Evolutionary conservation across 495 filamentous ascomycete species (phyloP).

Genomic region (Amphirosellinia nigrospora): DNA sequence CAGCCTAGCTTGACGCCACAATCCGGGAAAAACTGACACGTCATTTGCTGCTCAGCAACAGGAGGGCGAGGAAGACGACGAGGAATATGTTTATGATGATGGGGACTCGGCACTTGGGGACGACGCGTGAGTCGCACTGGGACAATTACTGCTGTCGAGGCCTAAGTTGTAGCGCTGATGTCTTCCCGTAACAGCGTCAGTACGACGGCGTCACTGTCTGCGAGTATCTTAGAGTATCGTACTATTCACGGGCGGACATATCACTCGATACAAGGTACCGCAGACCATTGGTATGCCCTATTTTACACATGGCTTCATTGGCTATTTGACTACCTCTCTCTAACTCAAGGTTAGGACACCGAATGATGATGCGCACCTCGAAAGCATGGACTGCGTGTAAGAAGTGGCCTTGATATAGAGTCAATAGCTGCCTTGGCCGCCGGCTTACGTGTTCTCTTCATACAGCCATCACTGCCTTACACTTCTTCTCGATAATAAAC

Average conservation of each 20-base stretch:
- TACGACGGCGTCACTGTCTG: slow-evolving; percentile 52
- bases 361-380: slow-evolving; percentile 36
- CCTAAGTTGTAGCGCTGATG: slow-evolving; percentile 10
- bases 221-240: slow-evolving; percentile 54
- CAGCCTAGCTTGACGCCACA: neutral
- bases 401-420: slow-evolving; percentile 27
- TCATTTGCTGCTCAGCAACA: slow-evolving; percentile 14
- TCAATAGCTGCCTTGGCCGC: neutral
- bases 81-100: slow-evolving; percentile 28
- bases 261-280: slow-evolving; percentile 42
- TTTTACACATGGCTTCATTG: neutral
- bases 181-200: slow-evolving; percentile 28
- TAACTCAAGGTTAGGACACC: slow-evolving; percentile 32
- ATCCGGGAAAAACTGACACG: neutral
- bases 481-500: slow-evolving; percentile 47
- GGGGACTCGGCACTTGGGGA: slow-evolving; percentile 38
- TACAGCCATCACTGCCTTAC: slow-evolving; percentile 43
- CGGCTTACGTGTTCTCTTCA: slow-evolving; percentile 7
- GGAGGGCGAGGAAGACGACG: slow-evolving; percentile 27
- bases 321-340: neutral
- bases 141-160: neutral
- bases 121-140: slow-evolving; percentile 35
- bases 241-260: slow-evolving; percentile 49
- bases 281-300: slow-evolving; percentile 23
- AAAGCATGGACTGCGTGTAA: slow-evolving; percentile 37